Evolutionary conservation across 2,329 filamentous ascomycete species (phyloP), one percentile per base, ranked within the genome.

Genomic region (Ascochyta koolunga): DNA sequence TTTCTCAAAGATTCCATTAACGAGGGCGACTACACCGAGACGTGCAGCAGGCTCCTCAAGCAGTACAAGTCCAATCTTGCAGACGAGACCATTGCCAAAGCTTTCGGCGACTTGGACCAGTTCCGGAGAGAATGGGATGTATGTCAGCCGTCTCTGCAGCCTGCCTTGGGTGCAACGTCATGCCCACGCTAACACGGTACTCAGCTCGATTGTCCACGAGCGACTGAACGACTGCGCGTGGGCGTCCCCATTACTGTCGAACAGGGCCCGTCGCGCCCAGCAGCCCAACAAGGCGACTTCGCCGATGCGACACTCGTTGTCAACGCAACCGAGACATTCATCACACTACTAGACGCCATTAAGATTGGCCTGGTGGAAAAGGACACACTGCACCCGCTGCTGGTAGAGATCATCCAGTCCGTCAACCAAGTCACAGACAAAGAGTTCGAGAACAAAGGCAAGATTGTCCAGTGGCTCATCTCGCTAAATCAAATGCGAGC

Each of bases 401-500:
- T 99, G 2, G 93, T 93, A 1, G 95, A 98, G 66, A 91, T 97
- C 16, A 99, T 99, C 58, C 93, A 97, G 70, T 93, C 91, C 2
- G 93, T 97, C 61, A 98, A 98, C 77, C 95, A 96, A 70, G 95
- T 99, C 60, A 97, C 93, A 3, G 92, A 96, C 72, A 86, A 88
- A 59, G 93, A 98, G 68, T 99, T 99, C 72, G 93, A 98, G 64
- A 93, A 89, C 71, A 88, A 96, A 63, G 92, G 90, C 66, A 98
- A 98, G 82, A 98, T 99, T 66, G 92, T 99, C 51, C 93, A 97
- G 74, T 99, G 95, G 95, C 82, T 99, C 62, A 99, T 99, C 67
- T 89, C 91, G 6, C 80, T 99, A 60, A 99, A 99, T 72, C 93
- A 97, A 77, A 98, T 99, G 95, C 91, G 91, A 70, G 95, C 93